phyloP scores from a whole-genome alignment of 768 basidiomycete genomes.

The Epithele typhae region DNA sequence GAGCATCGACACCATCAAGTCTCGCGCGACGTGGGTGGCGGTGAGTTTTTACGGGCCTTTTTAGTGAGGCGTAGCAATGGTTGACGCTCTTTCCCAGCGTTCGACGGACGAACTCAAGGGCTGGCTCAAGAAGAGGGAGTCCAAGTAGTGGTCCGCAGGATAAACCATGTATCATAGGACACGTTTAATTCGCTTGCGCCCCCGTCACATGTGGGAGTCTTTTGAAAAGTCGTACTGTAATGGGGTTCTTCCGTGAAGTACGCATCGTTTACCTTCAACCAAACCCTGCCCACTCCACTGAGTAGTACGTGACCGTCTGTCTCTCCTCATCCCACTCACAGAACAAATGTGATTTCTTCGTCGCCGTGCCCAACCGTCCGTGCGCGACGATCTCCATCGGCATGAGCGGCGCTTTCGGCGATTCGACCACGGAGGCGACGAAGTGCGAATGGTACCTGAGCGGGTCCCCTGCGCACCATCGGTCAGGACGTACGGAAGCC shows the following conservation, averaged over 20 bases:
- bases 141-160: neutral
- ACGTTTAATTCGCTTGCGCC: no score
- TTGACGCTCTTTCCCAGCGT: neutral
- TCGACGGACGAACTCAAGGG: neutral
- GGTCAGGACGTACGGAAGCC: neutral
- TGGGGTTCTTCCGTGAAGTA: no score
- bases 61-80: no score
- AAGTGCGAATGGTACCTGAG: constrained; percentile 97
- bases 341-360: constrained; percentile 92
- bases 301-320: constrained; percentile 65
- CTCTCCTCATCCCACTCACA: constrained; percentile 82
- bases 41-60: constrained; percentile 34
- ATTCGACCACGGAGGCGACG: constrained; percentile 74
- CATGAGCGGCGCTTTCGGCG: constrained; percentile 51
- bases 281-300: constrained; percentile 90
- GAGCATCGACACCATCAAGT: constrained; percentile 60
- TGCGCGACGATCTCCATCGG: constrained; percentile 97
- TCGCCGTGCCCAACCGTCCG: constrained; percentile 92
- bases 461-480: constrained; percentile 68
- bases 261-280: no score
- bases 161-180: neutral
- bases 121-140: neutral
- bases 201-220: no score
- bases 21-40: constrained; percentile 56
- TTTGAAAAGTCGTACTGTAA: no score